phyloP scores from a whole-genome alignment of 805 yeast genomes.

The Zygosaccharomyces siamensis region DNA sequence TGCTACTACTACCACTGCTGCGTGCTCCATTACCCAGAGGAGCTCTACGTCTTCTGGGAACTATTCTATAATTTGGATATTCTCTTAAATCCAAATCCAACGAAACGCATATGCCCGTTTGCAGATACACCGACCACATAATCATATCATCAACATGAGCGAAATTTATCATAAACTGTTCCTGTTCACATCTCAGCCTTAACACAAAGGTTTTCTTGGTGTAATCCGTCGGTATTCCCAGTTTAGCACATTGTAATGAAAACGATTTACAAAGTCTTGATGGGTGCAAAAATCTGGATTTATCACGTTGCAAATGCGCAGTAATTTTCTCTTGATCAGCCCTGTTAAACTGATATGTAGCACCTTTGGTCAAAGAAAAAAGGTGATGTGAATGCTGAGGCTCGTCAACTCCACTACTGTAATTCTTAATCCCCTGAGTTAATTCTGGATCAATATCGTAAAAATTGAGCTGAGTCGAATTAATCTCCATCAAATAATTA shows the following conservation, averaged over 20 bases:
- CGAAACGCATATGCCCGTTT: slow-evolving; percentile 73
- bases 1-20: background rate
- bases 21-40: background rate
- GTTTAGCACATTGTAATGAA: slow-evolving; percentile 75
- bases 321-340: slow-evolving; percentile 27
- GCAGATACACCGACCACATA: slow-evolving; percentile 70
- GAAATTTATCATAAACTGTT: slow-evolving; percentile 71
- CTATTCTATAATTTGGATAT: slow-evolving; percentile 71
- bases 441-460: slow-evolving; percentile 42
- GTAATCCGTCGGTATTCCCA: slow-evolving; percentile 86
- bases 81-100: slow-evolving; percentile 69
- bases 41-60: slow-evolving; percentile 65
- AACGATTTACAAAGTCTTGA: slow-evolving; percentile 52
- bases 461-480: slow-evolving; percentile 80
- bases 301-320: slow-evolving; percentile 18
- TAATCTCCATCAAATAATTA: slow-evolving; percentile 61
- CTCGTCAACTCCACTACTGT: slow-evolving; percentile 23
- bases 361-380: slow-evolving; percentile 15
- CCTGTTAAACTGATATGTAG: slow-evolving; percentile 26
- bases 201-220: slow-evolving; percentile 62
- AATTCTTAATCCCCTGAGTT: slow-evolving; percentile 30
- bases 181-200: slow-evolving; percentile 74
- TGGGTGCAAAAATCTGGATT: slow-evolving; percentile 28
- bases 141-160: slow-evolving; percentile 60
- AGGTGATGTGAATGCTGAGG: slow-evolving; percentile 14